A percentile compares a stretch with the other conserved stretches of the same genome.
phyloP scores from a whole-genome alignment of 306 rosid species.

The Amphicarpaea edgeworthii region DNA sequence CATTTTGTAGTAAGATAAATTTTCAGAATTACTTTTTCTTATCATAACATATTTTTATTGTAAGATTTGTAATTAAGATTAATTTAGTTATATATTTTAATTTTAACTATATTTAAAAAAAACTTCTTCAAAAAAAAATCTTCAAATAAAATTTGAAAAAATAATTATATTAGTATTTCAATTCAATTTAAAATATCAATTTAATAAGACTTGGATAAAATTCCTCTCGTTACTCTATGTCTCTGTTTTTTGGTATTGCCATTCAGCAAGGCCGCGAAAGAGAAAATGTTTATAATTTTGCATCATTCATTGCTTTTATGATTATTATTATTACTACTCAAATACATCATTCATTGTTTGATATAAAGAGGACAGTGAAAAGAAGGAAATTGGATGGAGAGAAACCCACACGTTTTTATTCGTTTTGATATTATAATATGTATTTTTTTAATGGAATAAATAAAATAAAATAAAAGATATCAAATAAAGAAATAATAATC shows the following conservation, averaged over 20 bases:
- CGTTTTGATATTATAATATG: not conserved
- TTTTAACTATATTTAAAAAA: not conserved
- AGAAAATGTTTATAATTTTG: no score
- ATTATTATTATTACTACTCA: no score
- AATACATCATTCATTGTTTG: not conserved
- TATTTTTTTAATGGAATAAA: not conserved
- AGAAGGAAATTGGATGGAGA: not conserved
- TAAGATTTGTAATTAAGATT: no score
- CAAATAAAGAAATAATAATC: not conserved
- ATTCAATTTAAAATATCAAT: not conserved
- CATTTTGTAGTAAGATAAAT: not conserved
- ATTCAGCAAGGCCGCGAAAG: no score
- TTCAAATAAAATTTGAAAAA: not conserved
- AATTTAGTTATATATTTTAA: not conserved
- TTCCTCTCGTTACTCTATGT: no score
- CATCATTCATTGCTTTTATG: no score
- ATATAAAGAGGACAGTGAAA: not conserved
- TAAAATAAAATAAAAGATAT: not conserved
- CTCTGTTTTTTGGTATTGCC: no score
- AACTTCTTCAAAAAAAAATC: not conserved
- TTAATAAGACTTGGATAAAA: not conserved
- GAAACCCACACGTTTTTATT: not conserved
- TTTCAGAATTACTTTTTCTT: not conserved
- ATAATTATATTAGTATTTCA: not conserved
- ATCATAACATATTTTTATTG: no score